phyloP scores from a whole-genome alignment of 805 yeast genomes.

The Teunomyces tritomae region DNA sequence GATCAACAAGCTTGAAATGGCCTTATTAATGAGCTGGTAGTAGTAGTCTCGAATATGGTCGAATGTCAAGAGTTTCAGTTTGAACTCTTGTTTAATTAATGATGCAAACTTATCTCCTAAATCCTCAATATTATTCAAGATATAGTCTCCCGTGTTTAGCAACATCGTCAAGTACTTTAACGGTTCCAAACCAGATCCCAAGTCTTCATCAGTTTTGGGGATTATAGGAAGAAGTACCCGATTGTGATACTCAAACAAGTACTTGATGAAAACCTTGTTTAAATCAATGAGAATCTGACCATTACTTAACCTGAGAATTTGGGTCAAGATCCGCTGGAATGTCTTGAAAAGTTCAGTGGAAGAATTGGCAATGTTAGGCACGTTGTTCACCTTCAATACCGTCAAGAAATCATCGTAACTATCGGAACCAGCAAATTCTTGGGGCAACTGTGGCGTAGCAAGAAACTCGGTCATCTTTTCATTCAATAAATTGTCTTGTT shows the following conservation, averaged over 20 bases:
- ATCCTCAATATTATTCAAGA: constrained; percentile 74
- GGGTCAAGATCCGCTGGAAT: constrained; percentile 70
- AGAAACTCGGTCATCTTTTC: constrained; percentile 64
- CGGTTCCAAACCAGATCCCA: constrained; percentile 50
- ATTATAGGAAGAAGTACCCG: constrained; percentile 34
- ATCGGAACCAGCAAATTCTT: constrained; percentile 25
- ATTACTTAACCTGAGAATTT: constrained; percentile 44
- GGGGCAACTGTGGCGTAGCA: constrained; percentile 53
- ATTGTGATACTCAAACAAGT: constrained; percentile 49
- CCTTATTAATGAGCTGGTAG: constrained; percentile 54
- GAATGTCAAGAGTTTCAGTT: constrained; percentile 46
- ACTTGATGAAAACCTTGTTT: constrained; percentile 59
- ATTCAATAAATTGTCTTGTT: constrained; percentile 68
- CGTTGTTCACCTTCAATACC: constrained; percentile 43
- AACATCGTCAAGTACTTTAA: constrained; percentile 66
- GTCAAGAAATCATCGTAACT: constrained; percentile 29
- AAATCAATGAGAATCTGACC: constrained; percentile 52
- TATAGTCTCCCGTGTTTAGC: constrained; percentile 86
- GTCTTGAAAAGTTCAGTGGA: constrained; percentile 83
- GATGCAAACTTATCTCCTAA: constrained; percentile 58
- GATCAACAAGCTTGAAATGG: constrained; percentile 53
- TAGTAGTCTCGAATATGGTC: constrained; percentile 56
- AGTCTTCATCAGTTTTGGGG: constrained; percentile 48
- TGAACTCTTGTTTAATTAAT: constrained; percentile 33
- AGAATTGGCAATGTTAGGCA: constrained; percentile 73